These are phyloP conservation scores for Coleophoma eucalyptorum DNA, from an alignment of 2,329 filamentous ascomycete genomes.

Conservation along the genomic window DNA sequence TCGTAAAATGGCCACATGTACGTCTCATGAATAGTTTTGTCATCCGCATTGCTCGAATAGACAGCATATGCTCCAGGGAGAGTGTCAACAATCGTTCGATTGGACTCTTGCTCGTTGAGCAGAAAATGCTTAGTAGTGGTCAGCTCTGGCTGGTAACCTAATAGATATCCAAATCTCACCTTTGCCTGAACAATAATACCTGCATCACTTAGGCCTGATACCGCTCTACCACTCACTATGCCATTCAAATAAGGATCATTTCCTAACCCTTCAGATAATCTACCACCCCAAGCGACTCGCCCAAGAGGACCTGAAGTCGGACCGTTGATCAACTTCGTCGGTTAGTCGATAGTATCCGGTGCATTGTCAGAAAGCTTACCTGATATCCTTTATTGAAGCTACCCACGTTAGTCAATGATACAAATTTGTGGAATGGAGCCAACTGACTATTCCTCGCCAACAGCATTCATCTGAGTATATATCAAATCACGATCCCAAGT, in stretches of 20 bases:
- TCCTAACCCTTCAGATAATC: constrained; percentile 61
- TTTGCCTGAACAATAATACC: constrained; percentile 69
- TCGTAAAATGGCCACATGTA: constrained; percentile 85
- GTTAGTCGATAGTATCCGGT: too few species aligned
- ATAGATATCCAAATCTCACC: constrained; percentile 23
- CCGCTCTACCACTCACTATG: not conserved
- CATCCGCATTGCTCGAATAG: constrained; percentile 74
- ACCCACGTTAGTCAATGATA: not conserved
- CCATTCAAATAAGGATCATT: constrained; percentile 32
- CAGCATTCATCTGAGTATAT: not conserved
- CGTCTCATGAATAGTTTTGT: constrained; percentile 68
- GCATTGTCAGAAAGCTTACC: not conserved
- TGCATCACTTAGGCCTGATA: constrained; percentile 58
- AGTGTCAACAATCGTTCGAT: not conserved
- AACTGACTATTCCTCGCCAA: not conserved
- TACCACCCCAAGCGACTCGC: constrained; percentile 54
- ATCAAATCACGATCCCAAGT: constrained; percentile 29
- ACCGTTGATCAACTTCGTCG: not conserved
- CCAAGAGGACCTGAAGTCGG: constrained; percentile 69
- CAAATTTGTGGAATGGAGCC: not conserved
- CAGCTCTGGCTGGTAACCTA: constrained; percentile 3
- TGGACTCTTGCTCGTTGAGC: constrained; percentile 69
- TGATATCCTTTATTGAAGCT: not conserved
- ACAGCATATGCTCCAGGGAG: constrained; percentile 37
- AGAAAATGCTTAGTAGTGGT: constrained; percentile 64